A percentile compares a stretch with the other conserved stretches of the same genome.
These are phyloP conservation scores for Solanum stenotomum DNA, from an alignment of 257 asterid species.

Conservation along the genomic window DNA sequence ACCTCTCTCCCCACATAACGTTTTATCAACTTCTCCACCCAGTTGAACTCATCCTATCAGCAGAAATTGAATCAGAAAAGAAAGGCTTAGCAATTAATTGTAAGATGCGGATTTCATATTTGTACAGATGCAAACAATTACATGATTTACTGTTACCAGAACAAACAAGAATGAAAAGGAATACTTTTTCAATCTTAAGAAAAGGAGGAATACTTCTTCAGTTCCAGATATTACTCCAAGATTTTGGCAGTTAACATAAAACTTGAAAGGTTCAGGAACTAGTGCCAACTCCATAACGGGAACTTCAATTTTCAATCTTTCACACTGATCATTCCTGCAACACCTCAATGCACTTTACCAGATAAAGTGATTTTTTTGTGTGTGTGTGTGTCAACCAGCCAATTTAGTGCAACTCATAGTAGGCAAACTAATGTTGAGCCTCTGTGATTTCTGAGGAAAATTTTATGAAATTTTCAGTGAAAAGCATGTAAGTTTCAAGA, in stretches of 20 bases:
- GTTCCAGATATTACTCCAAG: neutral
- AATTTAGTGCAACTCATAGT: neutral
- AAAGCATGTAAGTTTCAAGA: neutral
- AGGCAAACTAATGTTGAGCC: neutral
- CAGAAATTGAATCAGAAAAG: neutral
- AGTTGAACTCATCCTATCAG: constrained; percentile 69
- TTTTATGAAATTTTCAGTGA: neutral
- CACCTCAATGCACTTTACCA: neutral
- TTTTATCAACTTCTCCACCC: constrained; percentile 57
- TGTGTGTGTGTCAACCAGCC: neutral
- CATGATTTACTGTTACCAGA: neutral
- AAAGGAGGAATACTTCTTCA: neutral
- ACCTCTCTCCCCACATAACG: constrained; percentile 93
- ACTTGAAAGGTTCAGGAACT: neutral
- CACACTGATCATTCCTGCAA: neutral
- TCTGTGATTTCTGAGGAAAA: neutral
- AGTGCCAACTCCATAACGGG: neutral
- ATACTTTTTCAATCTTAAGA: neutral
- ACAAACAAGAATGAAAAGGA: neutral
- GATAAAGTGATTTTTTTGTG: neutral
- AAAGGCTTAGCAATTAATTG: neutral
- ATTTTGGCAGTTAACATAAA: neutral
- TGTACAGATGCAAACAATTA: neutral
- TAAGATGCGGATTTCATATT: neutral
- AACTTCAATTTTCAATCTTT: neutral